Conservation (phyloP, 2,329 filamentous ascomycete genomes). For the Corniculantispora saksenae region DNA sequence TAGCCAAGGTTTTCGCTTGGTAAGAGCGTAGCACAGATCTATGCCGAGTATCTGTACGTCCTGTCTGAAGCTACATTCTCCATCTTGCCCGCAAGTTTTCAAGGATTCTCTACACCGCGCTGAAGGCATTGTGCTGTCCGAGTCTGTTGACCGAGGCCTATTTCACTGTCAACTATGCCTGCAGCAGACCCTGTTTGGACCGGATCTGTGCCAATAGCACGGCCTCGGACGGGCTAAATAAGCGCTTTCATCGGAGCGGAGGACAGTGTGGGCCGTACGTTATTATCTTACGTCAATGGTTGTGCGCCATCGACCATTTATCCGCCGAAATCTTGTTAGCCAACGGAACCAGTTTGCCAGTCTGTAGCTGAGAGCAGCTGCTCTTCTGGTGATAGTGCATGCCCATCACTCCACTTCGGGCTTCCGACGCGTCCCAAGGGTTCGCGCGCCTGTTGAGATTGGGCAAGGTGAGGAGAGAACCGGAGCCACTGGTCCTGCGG, state of each 20-base stretch:
- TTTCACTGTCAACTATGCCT: no score
- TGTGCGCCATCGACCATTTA: background rate
- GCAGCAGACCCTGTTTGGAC: background rate
- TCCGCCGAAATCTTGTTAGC: background rate
- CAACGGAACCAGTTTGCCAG: background rate
- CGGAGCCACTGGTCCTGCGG: no score
- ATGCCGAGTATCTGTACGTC: no score
- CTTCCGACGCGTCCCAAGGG: background rate
- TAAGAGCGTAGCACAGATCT: no score
- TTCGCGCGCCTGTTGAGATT: background rate
- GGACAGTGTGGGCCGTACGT: background rate
- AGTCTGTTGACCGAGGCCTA: background rate
- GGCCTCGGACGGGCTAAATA: background rate
- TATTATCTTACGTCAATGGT: slow-evolving; percentile 4
- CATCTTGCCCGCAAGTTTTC: no score
- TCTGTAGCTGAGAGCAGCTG: background rate
- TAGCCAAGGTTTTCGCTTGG: no score
- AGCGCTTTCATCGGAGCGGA: background rate
- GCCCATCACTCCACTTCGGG: background rate
- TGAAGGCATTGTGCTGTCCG: no score
- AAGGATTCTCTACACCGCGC: no score
- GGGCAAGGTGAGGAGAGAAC: background rate
- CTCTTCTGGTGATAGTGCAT: background rate
- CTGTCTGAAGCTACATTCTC: no score
- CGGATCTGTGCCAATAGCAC: background rate